phyloP scores from a whole-genome alignment of 1,139 yeast species.

The Zygosaccharomyces sapae region DNA sequence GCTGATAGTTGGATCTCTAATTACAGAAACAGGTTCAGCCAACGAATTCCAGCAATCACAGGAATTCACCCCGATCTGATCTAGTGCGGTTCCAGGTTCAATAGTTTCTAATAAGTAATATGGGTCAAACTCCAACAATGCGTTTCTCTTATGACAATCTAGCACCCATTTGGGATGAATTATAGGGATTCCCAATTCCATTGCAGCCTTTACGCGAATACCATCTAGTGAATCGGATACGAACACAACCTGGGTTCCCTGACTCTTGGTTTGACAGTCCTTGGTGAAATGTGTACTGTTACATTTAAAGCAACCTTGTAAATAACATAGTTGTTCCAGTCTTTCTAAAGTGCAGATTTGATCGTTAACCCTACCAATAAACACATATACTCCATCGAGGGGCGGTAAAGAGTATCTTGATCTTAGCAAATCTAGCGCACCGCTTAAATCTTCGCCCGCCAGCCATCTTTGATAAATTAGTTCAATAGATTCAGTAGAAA shows the following conservation, averaged over 20 bases:
- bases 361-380: constrained; percentile 30
- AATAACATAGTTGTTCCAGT: constrained; percentile 23
- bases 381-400: constrained; percentile 26
- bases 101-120: constrained; percentile 42
- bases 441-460: constrained; percentile 30
- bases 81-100: constrained; percentile 20
- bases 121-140: constrained; percentile 48
- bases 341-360: constrained; percentile 9
- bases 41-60: constrained; percentile 50
- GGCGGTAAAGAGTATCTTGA: constrained; percentile 23
- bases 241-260: constrained; percentile 23
- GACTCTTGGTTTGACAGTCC: constrained; percentile 19
- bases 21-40: constrained; percentile 3
- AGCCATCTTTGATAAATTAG: constrained; percentile 32
- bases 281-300: constrained; percentile 27
- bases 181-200: constrained; percentile 41
- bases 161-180: constrained; percentile 74
- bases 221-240: constrained; percentile 29
- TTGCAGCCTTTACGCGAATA: constrained; percentile 32
- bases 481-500: constrained; percentile 22
- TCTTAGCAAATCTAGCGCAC: constrained; percentile 21
- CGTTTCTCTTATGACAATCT: constrained; percentile 59
- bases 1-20: constrained; percentile 20
- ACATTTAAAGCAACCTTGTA: constrained; percentile 23
- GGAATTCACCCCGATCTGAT: constrained; percentile 45